Evolutionary conservation across 768 basidiomycete genomes (phyloP), one percentile per base, ranked within the genome.

Genomic region (Xanthoconium purpureum): DNA sequence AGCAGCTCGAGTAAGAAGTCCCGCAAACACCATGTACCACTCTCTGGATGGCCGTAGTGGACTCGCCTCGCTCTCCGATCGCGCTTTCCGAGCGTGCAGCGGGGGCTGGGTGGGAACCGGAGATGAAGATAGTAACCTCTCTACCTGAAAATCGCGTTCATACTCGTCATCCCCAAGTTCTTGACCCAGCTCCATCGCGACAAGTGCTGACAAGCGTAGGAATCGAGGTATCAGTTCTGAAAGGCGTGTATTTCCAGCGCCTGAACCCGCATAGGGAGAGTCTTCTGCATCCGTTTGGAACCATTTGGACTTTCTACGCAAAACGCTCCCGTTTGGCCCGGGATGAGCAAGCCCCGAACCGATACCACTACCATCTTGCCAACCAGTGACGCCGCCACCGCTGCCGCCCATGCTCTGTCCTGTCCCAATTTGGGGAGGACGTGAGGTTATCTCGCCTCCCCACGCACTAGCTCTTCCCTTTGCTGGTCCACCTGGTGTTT

Each of bases 21-120:
- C 85, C 0, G 83, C 82, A 15, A 93, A 77, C 13, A 95, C 78
- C 72, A 87, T 78, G 70, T 92, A 94, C 92, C 92, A 94, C 60
- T 85, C 84, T 28, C 81, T 74, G 29, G 89, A 86, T 0, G 91
- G 91, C 3, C 78, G 76, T 35, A 89, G 69, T 0, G 87, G 84
- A n/a, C 72, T 64, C 6, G 75, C 76, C 43, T 78, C 78, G 62
- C 74, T 70, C 56, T 74, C 67, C 6, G 69, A 69, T 39, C 69
- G 72, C 36, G 69, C 54, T 52, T 68, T 63, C 24, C 65, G 65
- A 38, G 52, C 43, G 0, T 52, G 56, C 8, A 52, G 18, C 10
- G 63, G 45, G 5, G 60, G 52, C 2, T 43, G 54, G 20, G 70
- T 57, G 20, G 63, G 59, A 11, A 37, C 36, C 0, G 62, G 61